phyloP scores from a whole-genome alignment of 1,284 basidiomycete species.

The Lentinula novae-zelandiae region DNA sequence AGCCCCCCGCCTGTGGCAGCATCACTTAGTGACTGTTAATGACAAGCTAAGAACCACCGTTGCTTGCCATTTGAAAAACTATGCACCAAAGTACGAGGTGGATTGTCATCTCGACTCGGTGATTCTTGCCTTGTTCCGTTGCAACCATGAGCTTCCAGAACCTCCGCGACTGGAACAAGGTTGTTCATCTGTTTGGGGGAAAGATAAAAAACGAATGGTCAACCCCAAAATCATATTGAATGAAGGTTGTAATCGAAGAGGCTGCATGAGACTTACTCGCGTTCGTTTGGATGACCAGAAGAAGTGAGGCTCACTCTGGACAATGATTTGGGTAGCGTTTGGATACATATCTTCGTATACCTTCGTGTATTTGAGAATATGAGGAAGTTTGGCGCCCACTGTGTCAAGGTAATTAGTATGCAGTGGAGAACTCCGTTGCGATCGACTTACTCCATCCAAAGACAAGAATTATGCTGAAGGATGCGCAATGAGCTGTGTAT shows the following conservation, averaged over 20 bases:
- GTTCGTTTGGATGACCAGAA: conserved; percentile 32
- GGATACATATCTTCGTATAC: conserved; percentile 47
- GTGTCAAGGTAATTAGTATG: neutral
- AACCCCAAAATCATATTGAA: neutral
- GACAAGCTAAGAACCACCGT: neutral
- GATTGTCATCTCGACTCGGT: neutral
- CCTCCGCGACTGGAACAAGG: conserved; percentile 37
- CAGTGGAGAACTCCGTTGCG: neutral
- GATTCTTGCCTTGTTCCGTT: conserved; percentile 20
- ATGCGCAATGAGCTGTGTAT: neutral
- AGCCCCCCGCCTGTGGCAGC: conserved; percentile 40
- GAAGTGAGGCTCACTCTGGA: conserved; percentile 36
- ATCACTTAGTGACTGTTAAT: neutral
- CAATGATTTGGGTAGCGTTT: conserved; percentile 41
- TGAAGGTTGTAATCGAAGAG: neutral
- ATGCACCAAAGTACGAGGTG: conserved; percentile 42
- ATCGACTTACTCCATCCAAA: conserved; percentile 48
- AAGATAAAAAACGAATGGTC: neutral
- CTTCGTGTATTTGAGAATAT: conserved; percentile 47
- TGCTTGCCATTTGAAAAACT: conserved; percentile 54
- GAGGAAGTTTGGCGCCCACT: conserved; percentile 50
- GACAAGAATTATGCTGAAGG: conserved; percentile 37
- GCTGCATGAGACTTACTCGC: conserved; percentile 28
- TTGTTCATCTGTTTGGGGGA: conserved; percentile 23
- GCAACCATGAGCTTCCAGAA: conserved; percentile 36